These are phyloP conservation scores for Forsythia viridissima DNA, from an alignment of 257 asterid species.

Conservation along the genomic window DNA sequence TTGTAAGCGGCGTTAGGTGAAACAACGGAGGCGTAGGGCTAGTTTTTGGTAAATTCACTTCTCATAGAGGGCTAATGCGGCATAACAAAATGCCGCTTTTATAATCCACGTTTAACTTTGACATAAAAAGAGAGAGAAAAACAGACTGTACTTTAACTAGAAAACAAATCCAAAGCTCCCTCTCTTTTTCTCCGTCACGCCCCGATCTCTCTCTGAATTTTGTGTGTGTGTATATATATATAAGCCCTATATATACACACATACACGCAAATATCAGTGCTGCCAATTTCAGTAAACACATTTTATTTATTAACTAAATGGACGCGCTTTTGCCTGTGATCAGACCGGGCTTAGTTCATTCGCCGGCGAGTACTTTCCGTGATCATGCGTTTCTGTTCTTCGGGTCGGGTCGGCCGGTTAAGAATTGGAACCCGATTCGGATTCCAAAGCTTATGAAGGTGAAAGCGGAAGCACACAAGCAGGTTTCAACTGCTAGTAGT, in stretches of 20 bases:
- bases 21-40: background rate
- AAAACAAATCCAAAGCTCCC: conserved; percentile 30
- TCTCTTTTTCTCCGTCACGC: conserved; percentile 62
- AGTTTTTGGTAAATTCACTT: background rate
- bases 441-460: conserved; percentile 29
- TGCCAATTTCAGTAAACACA: background rate
- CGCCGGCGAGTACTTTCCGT: conserved; percentile 19
- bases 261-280: background rate
- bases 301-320: conserved; percentile 33
- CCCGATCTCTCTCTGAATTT: conserved; percentile 29
- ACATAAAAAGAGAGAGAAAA: background rate
- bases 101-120: background rate
- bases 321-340: conserved; percentile 60
- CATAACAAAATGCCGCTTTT: background rate
- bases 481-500: conserved; percentile 13
- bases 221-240: background rate
- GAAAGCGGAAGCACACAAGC: conserved; percentile 32
- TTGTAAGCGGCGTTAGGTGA: no score
- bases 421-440: conserved; percentile 10
- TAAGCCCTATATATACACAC: background rate
- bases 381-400: conserved; percentile 26
- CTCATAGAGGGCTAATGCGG: background rate
- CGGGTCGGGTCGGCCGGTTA: background rate
- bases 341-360: conserved; percentile 37
- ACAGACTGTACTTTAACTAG: background rate